These are phyloP conservation scores for Monoraphidium neglectum DNA, from an alignment of 139 green algal species.

Conservation along the genomic window DNA sequence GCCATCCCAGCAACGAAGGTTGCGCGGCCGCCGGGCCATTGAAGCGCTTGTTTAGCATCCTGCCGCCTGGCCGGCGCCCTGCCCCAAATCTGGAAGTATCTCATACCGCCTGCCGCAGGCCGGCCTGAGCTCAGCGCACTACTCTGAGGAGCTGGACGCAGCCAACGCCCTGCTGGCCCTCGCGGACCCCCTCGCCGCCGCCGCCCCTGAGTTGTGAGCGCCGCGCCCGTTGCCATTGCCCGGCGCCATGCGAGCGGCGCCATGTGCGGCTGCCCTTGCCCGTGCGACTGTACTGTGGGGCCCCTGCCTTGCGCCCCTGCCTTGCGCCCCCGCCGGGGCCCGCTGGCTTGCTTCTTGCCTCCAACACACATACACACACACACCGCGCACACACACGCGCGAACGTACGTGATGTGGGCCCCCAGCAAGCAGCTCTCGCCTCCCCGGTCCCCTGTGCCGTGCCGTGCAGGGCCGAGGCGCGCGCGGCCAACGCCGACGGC, in stretches of 20 bases:
- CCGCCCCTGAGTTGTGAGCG: neutral
- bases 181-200: conserved; percentile 14
- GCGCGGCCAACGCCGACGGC: neutral
- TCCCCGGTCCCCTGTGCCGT: neutral
- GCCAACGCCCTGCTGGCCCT: conserved; percentile 29
- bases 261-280: no score
- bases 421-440: neutral
- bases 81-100: no score
- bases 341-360: neutral
- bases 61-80: no score
- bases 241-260: neutral
- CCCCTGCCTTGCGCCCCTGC: neutral
- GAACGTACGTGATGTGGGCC: no score
- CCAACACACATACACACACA: no score
- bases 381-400: no score
- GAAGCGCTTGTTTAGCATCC: neutral
- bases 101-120: neutral
- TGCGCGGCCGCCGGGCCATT: neutral
- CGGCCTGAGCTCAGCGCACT: conserved; percentile 36
- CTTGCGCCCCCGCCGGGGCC: neutral
- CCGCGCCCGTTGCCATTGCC: neutral
- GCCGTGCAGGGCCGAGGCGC: neutral
- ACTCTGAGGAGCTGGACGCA: conserved; percentile 35
- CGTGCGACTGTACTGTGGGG: neutral
- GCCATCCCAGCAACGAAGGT: neutral